Percentiles rank a stretch among this genome's conserved stretches.
Evolutionary conservation across 2,329 filamentous ascomycete species (phyloP).

Genomic region (Xylariaceae sp.): DNA sequence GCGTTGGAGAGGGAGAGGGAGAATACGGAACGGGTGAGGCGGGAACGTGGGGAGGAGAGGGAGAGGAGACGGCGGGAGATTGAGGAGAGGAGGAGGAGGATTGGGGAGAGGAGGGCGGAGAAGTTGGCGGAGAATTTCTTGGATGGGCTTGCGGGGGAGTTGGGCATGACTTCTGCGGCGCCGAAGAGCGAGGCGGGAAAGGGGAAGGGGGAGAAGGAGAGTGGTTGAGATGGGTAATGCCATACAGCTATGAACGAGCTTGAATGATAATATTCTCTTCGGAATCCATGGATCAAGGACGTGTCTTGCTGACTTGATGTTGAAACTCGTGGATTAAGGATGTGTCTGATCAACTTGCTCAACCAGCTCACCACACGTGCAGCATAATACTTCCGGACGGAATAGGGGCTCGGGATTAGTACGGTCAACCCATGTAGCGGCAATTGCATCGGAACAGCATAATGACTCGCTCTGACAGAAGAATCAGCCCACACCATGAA

Average conservation of each 20-base stretch:
- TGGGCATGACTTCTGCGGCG: constrained; percentile 16
- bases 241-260: neutral
- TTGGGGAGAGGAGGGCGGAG: constrained; percentile 48
- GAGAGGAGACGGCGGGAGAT: constrained; percentile 57
- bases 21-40: constrained; percentile 51
- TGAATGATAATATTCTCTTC: neutral
- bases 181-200: neutral
- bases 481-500: too few species aligned
- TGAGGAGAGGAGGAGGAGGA: constrained; percentile 57
- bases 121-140: constrained; percentile 36
- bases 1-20: constrained; percentile 65
- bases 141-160: constrained; percentile 33
- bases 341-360: too few species aligned
- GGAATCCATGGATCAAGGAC: too few species aligned
- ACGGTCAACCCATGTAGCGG: too few species aligned
- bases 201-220: neutral
- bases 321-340: too few species aligned
- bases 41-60: constrained; percentile 62
- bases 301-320: too few species aligned
- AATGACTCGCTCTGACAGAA: too few species aligned
- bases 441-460: too few species aligned
- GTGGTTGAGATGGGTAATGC: neutral
- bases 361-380: too few species aligned
- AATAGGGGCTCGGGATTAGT: too few species aligned
- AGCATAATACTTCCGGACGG: too few species aligned